Conservation (phyloP, 495 filamentous ascomycete species). For the Penicillium diatomitis region DNA sequence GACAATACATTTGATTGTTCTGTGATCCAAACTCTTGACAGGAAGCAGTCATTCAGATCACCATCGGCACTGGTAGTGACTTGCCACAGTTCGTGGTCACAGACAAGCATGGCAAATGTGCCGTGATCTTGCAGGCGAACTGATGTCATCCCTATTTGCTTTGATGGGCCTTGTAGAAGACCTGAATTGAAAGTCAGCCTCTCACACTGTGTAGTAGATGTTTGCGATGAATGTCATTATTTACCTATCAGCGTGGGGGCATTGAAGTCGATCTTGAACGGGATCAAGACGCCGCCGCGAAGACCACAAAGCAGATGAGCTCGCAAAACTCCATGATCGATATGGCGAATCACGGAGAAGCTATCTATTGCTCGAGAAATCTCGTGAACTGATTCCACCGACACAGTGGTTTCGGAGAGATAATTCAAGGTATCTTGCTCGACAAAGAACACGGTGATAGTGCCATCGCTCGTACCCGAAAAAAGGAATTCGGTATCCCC, state of each 20-base stretch:
- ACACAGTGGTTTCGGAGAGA: slow-evolving; percentile 9
- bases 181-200: slow-evolving; percentile 10
- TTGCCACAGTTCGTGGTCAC: slow-evolving; percentile 34
- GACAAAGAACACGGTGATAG: slow-evolving; percentile 22
- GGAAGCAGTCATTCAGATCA: slow-evolving; percentile 14
- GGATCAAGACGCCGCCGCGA: slow-evolving; percentile 34
- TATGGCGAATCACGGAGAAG: slow-evolving; percentile 17
- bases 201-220: background rate
- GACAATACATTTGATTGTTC: slow-evolving; percentile 32
- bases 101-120: slow-evolving; percentile 25
- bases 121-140: slow-evolving; percentile 25
- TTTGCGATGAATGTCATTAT: background rate
- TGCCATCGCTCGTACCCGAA: slow-evolving; percentile 29
- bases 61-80: slow-evolving; percentile 17
- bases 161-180: slow-evolving; percentile 18
- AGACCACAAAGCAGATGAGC: slow-evolving; percentile 33
- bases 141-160: slow-evolving; percentile 28
- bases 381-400: slow-evolving; percentile 13
- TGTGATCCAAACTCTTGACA: slow-evolving; percentile 35
- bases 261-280: slow-evolving; percentile 20
- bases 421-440: slow-evolving; percentile 9
- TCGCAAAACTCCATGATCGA: slow-evolving; percentile 2
- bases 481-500: slow-evolving; percentile 22
- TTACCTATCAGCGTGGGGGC: slow-evolving; percentile 18
- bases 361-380: slow-evolving; percentile 34